These are phyloP conservation scores for Dovyalis caffra DNA, from an alignment of 345 rosid genomes.

Conservation along the genomic window DNA sequence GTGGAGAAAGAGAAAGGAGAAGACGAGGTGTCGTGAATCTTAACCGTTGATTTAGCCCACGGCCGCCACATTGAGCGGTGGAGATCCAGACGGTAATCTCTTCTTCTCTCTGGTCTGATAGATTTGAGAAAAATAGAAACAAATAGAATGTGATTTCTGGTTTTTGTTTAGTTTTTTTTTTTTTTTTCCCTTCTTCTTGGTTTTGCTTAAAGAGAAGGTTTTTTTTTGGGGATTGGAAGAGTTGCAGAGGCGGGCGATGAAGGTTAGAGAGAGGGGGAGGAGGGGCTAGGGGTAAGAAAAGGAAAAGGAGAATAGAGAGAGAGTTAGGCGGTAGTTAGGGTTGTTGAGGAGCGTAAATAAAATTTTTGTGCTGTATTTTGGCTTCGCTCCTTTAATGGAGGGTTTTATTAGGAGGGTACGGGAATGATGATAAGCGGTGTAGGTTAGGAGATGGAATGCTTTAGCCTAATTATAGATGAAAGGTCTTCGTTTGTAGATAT, in stretches of 20 bases:
- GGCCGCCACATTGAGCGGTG: constrained; percentile 82
- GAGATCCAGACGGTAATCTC: background rate
- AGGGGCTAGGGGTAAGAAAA: background rate
- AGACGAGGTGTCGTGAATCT: constrained; percentile 37
- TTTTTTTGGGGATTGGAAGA: background rate
- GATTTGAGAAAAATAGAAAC: background rate
- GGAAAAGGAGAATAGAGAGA: background rate
- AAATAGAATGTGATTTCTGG: background rate
- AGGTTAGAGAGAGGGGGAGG: constrained; percentile 5
- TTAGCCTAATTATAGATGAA: constrained; percentile 35
- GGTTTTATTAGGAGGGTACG: background rate
- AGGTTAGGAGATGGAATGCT: constrained; percentile 12
- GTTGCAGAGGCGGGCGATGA: constrained; percentile 12
- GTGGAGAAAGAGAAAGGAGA: constrained; percentile 31
- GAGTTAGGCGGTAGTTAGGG: constrained; percentile 29
- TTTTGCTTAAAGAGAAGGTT: background rate
- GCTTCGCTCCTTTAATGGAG: background rate
- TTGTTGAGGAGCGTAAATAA: constrained; percentile 24
- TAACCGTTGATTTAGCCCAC: constrained; percentile 62
- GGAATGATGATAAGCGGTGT: background rate
- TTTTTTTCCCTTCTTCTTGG: background rate
- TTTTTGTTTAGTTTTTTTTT: background rate
- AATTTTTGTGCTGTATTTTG: background rate
- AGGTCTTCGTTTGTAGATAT: constrained; percentile 8
- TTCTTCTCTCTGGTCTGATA: background rate